Conservation (phyloP, 2,329 filamentous ascomycete genomes). For the Penicillium concentricum region DNA sequence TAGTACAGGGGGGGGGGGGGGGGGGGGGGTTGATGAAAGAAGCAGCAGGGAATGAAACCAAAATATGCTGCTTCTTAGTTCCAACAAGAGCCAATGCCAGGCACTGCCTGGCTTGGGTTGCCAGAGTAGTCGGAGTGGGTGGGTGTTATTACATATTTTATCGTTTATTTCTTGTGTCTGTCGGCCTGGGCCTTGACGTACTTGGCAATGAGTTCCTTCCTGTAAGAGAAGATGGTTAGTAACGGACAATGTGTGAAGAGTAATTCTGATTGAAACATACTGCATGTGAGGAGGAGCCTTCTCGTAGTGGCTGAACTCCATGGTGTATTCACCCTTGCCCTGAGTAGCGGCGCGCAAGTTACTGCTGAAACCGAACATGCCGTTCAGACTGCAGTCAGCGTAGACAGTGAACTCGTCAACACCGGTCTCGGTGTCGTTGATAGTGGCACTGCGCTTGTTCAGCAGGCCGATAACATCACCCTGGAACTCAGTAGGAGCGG, state of each 20-base stretch:
- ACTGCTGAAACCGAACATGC: constrained; percentile 96
- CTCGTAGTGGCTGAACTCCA: constrained; percentile 98
- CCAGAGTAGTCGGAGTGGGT: constrained; percentile 5
- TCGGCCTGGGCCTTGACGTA: constrained; percentile 66
- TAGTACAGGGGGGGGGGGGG: constrained; percentile 10
- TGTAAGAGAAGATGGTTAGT: constrained; percentile 24
- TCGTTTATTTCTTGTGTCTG: constrained; percentile 58
- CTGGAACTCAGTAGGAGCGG: constrained; percentile 95
- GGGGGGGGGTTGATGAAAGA: constrained; percentile 1
- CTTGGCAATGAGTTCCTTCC: constrained; percentile 66
- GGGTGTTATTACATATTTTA: constrained; percentile 10
- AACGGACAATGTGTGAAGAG: not conserved
- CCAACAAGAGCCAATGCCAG: constrained; percentile 4
- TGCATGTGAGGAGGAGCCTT: constrained; percentile 85
- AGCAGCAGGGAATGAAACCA: constrained; percentile 2
- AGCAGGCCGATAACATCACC: constrained; percentile 90
- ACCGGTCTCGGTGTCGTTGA: constrained; percentile 92
- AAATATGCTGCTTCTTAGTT: not conserved
- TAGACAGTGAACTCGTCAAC: constrained; percentile 89
- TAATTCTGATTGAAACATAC: constrained; percentile 54
- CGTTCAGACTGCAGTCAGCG: constrained; percentile 89
- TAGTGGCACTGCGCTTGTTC: constrained; percentile 95
- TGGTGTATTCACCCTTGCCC: constrained; percentile 96
- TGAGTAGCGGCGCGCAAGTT: constrained; percentile 91
- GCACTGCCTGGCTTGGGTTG: constrained; percentile 5